Base-by-base conservation (phyloP, 768 basidiomycete genomes). In the Amanita polypyramis region DNA sequence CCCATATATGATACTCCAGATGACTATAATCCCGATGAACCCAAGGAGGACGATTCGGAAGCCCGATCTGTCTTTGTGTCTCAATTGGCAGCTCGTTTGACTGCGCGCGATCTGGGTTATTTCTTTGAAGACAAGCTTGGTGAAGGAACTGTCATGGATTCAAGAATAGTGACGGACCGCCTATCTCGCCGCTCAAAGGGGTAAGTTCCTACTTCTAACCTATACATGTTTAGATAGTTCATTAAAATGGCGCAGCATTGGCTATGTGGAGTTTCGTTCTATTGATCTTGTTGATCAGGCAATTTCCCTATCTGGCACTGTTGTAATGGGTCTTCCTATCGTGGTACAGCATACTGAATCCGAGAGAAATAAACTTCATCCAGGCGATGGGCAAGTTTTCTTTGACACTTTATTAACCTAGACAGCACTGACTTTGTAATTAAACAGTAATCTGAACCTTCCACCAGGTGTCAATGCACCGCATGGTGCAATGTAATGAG, bases 91-190 rank as follows among this genome's bases (percentile, higher is more conserved):
- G 92, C 93, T 52, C 85, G 92, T 60, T 80, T 98, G 63, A 97
- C 94, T 51, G 92, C 94, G 58, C 82, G 92, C 63, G 96, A 99
- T 71, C 73, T 99, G 67, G 94, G 94, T 55, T 89, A 93, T 69
- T 99, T 99, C 73, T 98, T 99, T 61, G 95, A 98, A 72, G 88
- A 95, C 62, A 90, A 94, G 63, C 74, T 97, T 38, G 95, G 94
- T 17, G 88, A 92, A 69, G 84, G 85, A 32, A 80, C 87, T 15
- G 96, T 99, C 5, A 83, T 94, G 73, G 96, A 99, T 59, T 88
- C 95, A 21, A 74, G 93, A 51, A 93, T 99, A 59, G 96, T 99
- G 29, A 95, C 93, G 1, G 96, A 99, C 60, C 75, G 94, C 57
- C 70, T 96, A 47, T 94, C 94, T 19, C 81, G 93, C 58, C 81